Evolutionary conservation across 768 basidiomycete genomes (phyloP), one percentile per base, ranked within the genome.

Genomic region (Mycena galopus): DNA sequence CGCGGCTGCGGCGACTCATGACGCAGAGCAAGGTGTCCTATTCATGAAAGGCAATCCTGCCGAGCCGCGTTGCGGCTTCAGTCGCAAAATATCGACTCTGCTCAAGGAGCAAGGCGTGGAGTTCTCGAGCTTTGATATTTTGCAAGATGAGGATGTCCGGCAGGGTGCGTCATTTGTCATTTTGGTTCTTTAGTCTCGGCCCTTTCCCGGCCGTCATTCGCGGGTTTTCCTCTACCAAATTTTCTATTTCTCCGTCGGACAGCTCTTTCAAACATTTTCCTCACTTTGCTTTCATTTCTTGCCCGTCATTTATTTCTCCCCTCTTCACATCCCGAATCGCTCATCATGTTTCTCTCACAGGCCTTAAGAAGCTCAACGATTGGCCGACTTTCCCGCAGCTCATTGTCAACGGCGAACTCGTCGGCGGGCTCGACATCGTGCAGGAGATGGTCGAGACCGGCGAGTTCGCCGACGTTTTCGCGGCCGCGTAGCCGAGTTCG

Each of bases 391-490:
- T 89, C 84, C 94, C 94, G 4, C 94, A 96, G 79, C 85, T 97
- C 25, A 93, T 96, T 74, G 86, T 96, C 61, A 90, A 94, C 3
- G 97, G 98, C 25, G 96, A 98, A 80, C 87, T 99, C 21, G 91
- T 98, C 19, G 97, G 97, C n/a, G 97, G 97, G 5, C 82, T 99
- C 62, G 97, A 99, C 79, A 92, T 99, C 62, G 89, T 97, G 27
- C 89, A 91, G 80, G 97, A 98, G 84, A 94, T 97, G 94, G 89
- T 88, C 17, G 89, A 92, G 35, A 92, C 79, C 69, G 95, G 93
- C 25, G 96, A 98, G 82, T 88, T 97, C 69, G 80, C 85, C 64
- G 90, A 93, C 59, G 67, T 82, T 21, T 59, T 86, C 44, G 77
- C 25, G 65, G 51, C 47, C 17, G 66, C 63, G 47, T 77, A 67